Base-by-base conservation (phyloP, 257 asterid genomes). In the Ehretia macrophylla region DNA sequence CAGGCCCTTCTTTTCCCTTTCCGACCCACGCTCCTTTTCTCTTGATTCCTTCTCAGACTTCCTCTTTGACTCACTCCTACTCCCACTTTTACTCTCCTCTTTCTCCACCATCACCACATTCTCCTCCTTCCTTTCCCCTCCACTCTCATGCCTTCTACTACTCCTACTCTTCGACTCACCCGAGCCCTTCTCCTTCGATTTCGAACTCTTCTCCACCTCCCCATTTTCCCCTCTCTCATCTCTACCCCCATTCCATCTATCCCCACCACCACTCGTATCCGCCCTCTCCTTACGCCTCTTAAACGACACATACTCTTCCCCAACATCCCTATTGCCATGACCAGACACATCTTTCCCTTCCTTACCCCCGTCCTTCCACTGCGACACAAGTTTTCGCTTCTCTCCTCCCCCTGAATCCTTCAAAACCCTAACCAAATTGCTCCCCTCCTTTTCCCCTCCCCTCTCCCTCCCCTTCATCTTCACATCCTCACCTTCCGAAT, bases 281-380 rank as follows among this genome's bases (percentile, higher is more conserved):
- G 79, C 44, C 67, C 79, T 92, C 72, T 84, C 97, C 76, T 85
- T 93, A 58, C 96, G 72, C 76, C 97, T 67, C 63, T 89, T 93
- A 3, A 93, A 79, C 3, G 95, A 74, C 55, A 71, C 86, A 59
- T 80, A 79, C 75, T 85, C 96, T 69, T 85, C 97, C 13, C 72
- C 35, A 32, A 56, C 89, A 66, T 85, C 94, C 44, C 85, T 92
- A 70, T 88, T 82, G 49, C 80, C 86, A 62, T 66, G 73, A 17
- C 79, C 81, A 67, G 74, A 63, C 78, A 76, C 82, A 83, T 85
- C 95, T 66, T 72, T 81, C 38, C 79, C 79, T 62, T 87, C 96
- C n/a, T n/a, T n/a, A n/a, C n/a, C n/a, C n/a, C n/a, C n/a, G n/a
- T n/a, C n/a, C 52, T 85, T 72, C 51, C 65, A 49, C 67, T 75